A percentile compares a stretch with the other conserved stretches of the same genome.
Conservation (phyloP, 2,329 filamentous ascomycete species). For the Calonectria hawksworthii region DNA sequence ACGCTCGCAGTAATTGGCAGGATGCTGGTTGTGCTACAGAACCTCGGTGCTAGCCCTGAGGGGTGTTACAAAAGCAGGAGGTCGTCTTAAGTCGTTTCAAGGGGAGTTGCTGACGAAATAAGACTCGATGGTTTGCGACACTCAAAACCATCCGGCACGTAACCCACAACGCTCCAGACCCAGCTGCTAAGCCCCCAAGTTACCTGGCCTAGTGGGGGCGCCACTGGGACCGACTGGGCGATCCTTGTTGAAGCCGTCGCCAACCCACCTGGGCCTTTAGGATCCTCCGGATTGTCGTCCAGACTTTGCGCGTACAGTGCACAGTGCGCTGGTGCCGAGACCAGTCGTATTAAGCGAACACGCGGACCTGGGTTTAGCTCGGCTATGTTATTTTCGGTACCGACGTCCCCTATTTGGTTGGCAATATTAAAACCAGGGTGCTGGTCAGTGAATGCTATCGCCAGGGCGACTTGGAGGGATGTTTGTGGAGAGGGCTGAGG, state of each 20-base stretch:
- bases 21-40: background rate
- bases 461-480: background rate
- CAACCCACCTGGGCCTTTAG: constrained; percentile 1
- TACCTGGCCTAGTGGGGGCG: constrained; percentile 25
- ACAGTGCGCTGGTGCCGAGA: background rate
- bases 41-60: background rate
- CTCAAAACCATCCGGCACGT: constrained; percentile 20
- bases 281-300: constrained; percentile 7
- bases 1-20: background rate
- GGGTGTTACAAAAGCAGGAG: constrained; percentile 8
- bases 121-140: constrained; percentile 16
- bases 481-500: background rate
- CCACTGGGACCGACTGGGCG: constrained; percentile 31
- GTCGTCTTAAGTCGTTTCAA: constrained; percentile 21
- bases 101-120: constrained; percentile 15
- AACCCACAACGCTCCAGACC: constrained; percentile 38
- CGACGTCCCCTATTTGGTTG: background rate
- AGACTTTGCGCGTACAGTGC: constrained; percentile 8
- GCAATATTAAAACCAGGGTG: constrained; percentile 10
- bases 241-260: constrained; percentile 29
- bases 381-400: constrained; percentile 1
- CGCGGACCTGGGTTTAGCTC: constrained; percentile 1
- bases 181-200: constrained; percentile 32
- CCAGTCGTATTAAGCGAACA: constrained; percentile 6
- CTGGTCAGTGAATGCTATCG: constrained; percentile 3